Conservation (phyloP, 768 basidiomycete genomes). For the Chiua virens region DNA sequence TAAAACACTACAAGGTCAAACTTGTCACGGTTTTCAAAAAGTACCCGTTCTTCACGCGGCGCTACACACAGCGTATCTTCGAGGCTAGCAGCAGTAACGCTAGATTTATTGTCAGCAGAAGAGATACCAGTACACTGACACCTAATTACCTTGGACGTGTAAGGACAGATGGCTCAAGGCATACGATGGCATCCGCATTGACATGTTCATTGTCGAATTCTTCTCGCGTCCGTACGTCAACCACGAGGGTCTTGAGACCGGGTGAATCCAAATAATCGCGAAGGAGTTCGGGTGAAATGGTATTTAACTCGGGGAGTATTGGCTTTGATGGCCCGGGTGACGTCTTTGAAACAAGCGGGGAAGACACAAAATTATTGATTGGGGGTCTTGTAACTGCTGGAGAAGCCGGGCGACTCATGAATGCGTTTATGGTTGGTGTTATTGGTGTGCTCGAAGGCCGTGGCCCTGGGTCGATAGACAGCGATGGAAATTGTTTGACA, state of each 20-base stretch:
- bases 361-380: conserved; percentile 35
- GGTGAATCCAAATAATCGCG: conserved; percentile 52
- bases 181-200: conserved; percentile 65
- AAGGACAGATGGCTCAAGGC: conserved; percentile 82
- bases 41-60: conserved; percentile 64
- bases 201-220: conserved; percentile 80
- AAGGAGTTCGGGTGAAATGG: conserved; percentile 59
- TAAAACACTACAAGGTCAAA: conserved; percentile 89
- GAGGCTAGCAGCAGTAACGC: conserved; percentile 63
- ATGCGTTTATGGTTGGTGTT: conserved; percentile 53
- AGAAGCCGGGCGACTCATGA: conserved; percentile 64
- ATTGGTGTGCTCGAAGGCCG: conserved; percentile 73
- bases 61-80: conserved; percentile 74
- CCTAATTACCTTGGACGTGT: conserved; percentile 59
- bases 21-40: conserved; percentile 84
- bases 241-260: conserved; percentile 61
- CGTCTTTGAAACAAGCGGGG: conserved; percentile 31
- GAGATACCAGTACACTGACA: conserved; percentile 1
- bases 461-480: conserved; percentile 47
- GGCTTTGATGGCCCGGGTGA: conserved; percentile 35
- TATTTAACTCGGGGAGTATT: conserved; percentile 59
- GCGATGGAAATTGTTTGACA: conserved; percentile 37
- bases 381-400: conserved; percentile 50
- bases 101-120: conserved; percentile 32
- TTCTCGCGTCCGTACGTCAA: conserved; percentile 80